phyloP scores from a whole-genome alignment of 2,329 filamentous ascomycete genomes.

The Exophiala viscosa region DNA sequence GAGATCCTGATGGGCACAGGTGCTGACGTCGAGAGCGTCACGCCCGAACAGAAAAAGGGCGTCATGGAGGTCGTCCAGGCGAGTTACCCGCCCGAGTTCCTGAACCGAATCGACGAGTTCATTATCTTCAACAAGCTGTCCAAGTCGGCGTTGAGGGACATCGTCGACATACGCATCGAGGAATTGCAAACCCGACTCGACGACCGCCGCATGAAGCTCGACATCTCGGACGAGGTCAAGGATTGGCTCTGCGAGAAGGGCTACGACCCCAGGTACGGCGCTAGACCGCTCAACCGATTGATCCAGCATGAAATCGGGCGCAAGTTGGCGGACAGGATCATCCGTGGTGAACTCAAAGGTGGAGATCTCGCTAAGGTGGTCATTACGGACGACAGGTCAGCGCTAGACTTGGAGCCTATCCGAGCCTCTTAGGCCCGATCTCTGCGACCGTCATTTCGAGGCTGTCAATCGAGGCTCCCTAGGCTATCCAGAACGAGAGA shows the following conservation, averaged over 20 bases:
- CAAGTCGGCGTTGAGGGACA: slow-evolving; percentile 73
- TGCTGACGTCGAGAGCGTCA: slow-evolving; percentile 60
- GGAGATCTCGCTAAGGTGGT: slow-evolving; percentile 70
- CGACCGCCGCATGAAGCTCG: slow-evolving; percentile 75
- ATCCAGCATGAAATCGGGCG: slow-evolving; percentile 90
- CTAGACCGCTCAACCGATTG: slow-evolving; percentile 82
- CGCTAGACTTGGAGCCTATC: slow-evolving; percentile 2
- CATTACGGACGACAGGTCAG: slow-evolving; percentile 6
- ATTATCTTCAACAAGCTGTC: slow-evolving; percentile 91
- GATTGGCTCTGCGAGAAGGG: slow-evolving; percentile 85
- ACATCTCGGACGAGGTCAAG: slow-evolving; percentile 68
- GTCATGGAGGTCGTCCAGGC: slow-evolving; percentile 84
- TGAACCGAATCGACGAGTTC: slow-evolving; percentile 95
- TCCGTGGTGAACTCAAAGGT: slow-evolving; percentile 72
- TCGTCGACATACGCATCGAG: slow-evolving; percentile 83
- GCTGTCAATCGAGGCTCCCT: too few relatives aligned
- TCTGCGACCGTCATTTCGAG: too few relatives aligned
- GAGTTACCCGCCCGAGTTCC: slow-evolving; percentile 82
- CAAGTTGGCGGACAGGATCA: slow-evolving; percentile 84
- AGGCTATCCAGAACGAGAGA: too few relatives aligned
- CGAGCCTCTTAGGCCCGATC: not conserved
- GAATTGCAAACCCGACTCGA: slow-evolving; percentile 81
- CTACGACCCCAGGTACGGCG: slow-evolving; percentile 88
- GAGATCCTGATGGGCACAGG: slow-evolving; percentile 81
- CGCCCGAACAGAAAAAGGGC: slow-evolving; percentile 66